Base-by-base conservation (phyloP, 139 green algal species). In the Micractinium sp. region DNA sequence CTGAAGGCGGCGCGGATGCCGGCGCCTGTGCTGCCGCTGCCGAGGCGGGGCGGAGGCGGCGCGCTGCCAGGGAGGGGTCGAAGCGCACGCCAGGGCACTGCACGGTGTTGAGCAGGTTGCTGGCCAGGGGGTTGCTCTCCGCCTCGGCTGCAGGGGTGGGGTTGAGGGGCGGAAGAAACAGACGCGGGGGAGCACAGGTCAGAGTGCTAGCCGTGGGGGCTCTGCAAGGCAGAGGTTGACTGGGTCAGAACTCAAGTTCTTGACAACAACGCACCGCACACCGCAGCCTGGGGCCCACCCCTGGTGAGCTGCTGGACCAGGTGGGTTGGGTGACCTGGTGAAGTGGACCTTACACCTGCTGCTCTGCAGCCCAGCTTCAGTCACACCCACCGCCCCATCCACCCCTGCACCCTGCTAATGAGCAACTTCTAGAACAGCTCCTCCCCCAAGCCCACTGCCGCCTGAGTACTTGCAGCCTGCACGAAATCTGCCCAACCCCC, bases 91-190 rank as follows among this genome's bases (percentile, higher is more conserved):
- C 83, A 0, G 38, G 67, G 85, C 85, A 88, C 41, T 74, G 85
- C 85, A 88, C 85, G 16, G 41, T 53, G 83, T 80, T 87, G 36
- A 87, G 83, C 66, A 87, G 67, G 71, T 88, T 88, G 41, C 36
- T 53, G n/a, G 85, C 85, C 41, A 88, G 85, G 5, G 85, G 85
- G 71, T 82, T 88, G 71, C 66, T 35, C 71, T 82, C 85, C 19
- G 85, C 85, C 41, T 88, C 69, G 41, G 39, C 71, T 81, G 83
- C 83, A 85, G n/a, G 76, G 47, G 29, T 71, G 29, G 47, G 1
- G 27, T 12, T 31, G 7, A 1, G 14, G 25, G 77, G 77, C 73
- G 39, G 16, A 47, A 81, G 75, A 81, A 33, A 53, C 33, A 7
- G 33, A 71, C 19, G 38, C 38, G 22, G 22, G 38, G 22, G 76